These are phyloP conservation scores for Delphinella strobiligena DNA, from an alignment of 2,329 filamentous ascomycete species.

Conservation along the genomic window DNA sequence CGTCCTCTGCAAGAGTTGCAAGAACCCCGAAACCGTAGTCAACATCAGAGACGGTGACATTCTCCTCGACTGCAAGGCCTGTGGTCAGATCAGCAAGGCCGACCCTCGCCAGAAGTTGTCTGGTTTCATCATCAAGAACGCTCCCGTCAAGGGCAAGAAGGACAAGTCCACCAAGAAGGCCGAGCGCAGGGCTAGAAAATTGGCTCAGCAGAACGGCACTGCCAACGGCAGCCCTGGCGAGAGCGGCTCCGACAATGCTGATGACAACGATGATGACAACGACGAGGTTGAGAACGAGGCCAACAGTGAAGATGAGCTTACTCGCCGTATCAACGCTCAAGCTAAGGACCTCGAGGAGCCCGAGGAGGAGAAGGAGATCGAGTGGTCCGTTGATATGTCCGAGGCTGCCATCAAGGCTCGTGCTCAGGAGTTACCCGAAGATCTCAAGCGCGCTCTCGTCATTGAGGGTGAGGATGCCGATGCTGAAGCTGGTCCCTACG, in stretches of 20 bases:
- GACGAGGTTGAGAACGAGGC: slow-evolving; percentile 56
- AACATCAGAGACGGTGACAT: slow-evolving; percentile 90
- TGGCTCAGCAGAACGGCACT: slow-evolving; percentile 42
- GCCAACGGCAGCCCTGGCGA: slow-evolving; percentile 53
- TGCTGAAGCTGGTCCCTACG: slow-evolving; percentile 74
- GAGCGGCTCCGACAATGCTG: slow-evolving; percentile 54
- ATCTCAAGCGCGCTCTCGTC: slow-evolving; percentile 77
- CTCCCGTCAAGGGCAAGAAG: slow-evolving; percentile 88
- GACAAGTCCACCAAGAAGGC: slow-evolving; percentile 93
- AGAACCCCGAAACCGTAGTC: slow-evolving; percentile 97
- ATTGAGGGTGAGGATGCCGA: slow-evolving; percentile 66
- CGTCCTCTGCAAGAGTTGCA: slow-evolving; percentile 98
- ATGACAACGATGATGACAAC: slow-evolving; percentile 43
- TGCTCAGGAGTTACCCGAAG: slow-evolving; percentile 81
- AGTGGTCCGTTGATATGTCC: slow-evolving; percentile 96
- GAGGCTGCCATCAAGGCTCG: slow-evolving; percentile 91
- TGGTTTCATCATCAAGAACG: slow-evolving; percentile 94
- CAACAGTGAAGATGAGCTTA: slow-evolving; percentile 84
- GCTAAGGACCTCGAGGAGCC: slow-evolving; percentile 61
- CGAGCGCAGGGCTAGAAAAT: slow-evolving; percentile 72
- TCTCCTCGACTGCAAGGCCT: slow-evolving; percentile 95
- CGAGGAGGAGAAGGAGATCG: slow-evolving; percentile 65
- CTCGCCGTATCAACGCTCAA: slow-evolving; percentile 56
- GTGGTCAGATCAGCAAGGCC: slow-evolving; percentile 82
- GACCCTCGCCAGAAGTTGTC: slow-evolving; percentile 91